phyloP scores from a whole-genome alignment of 73 alveolate genomes.

The Blepharisma japonicum region DNA sequence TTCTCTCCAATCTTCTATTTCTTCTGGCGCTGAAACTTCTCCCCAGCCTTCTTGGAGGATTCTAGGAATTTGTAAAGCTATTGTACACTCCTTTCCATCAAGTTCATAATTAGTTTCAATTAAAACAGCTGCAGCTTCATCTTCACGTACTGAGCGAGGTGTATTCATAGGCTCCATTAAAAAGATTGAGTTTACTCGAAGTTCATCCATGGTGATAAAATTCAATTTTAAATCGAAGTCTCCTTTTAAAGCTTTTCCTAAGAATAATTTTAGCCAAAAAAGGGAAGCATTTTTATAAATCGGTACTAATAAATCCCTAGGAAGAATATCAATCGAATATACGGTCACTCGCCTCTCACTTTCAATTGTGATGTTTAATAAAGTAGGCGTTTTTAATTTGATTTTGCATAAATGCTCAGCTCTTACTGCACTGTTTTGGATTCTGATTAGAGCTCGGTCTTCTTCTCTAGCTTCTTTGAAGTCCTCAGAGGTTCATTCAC shows the following conservation, averaged over 20 bases:
- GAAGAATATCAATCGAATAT: neutral
- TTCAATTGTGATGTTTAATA: constrained; percentile 8
- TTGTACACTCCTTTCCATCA: neutral
- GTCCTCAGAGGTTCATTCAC: constrained; percentile 22
- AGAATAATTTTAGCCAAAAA: constrained; percentile 4
- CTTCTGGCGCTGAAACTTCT: constrained; percentile 25
- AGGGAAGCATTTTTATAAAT: constrained; percentile 25
- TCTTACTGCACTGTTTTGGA: neutral
- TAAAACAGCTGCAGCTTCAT: constrained; percentile 22
- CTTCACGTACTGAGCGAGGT: neutral
- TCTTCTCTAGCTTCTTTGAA: constrained; percentile 18
- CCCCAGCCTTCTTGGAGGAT: constrained; percentile 18
- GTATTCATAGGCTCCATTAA: neutral
- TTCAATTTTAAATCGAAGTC: neutral
- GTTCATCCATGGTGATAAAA: neutral
- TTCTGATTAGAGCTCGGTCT: neutral
- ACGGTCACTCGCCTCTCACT: neutral
- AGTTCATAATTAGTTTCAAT: neutral
- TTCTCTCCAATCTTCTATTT: constrained; percentile 1
- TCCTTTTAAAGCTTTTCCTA: constrained; percentile 25
- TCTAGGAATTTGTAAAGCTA: constrained; percentile 22
- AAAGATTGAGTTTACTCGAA: constrained; percentile 10
- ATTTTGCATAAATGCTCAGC: constrained; percentile 3
- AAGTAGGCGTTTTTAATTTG: neutral
- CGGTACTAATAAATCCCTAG: constrained; percentile 1